Conservation (phyloP, 768 basidiomycete genomes). For the Lentinus tigrinus region DNA sequence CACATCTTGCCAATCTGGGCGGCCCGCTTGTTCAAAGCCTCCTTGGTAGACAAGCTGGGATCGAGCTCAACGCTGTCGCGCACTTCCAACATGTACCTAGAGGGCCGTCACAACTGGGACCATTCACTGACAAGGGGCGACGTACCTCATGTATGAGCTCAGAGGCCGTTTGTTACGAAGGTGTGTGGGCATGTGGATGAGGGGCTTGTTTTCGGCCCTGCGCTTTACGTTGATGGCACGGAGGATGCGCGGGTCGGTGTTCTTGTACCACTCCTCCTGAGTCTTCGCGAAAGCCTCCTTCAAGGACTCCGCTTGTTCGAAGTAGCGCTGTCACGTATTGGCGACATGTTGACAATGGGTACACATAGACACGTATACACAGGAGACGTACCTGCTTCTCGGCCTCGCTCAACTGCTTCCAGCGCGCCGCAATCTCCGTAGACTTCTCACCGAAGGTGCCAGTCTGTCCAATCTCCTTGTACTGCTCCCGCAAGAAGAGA, state of each 20-base stretch:
- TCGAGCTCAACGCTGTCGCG: background rate
- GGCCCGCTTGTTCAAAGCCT: background rate
- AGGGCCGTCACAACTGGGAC: background rate
- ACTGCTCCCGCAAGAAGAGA: background rate
- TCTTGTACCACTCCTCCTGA: background rate
- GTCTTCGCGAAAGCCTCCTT: background rate
- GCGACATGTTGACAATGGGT: background rate
- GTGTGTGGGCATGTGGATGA: background rate
- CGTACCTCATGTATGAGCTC: background rate
- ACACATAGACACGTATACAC: background rate
- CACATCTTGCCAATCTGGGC: background rate
- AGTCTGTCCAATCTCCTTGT: background rate
- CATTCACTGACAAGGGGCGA: background rate
- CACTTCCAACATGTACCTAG: background rate
- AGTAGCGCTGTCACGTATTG: background rate
- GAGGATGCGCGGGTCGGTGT: conserved; percentile 8
- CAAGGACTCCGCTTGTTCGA: background rate
- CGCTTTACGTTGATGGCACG: conserved; percentile 1
- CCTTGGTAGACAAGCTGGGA: background rate
- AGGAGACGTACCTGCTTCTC: conserved; percentile 16
- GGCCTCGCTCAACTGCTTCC: conserved; percentile 5
- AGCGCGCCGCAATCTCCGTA: background rate
- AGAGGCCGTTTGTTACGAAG: background rate
- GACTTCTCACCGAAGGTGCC: background rate
- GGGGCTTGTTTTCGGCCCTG: background rate